Percentiles rank a stretch among this genome's conserved stretches.
phyloP scores from a whole-genome alignment of 148 eudicot genomes.

The Mesembryanthemum crystallinum region DNA sequence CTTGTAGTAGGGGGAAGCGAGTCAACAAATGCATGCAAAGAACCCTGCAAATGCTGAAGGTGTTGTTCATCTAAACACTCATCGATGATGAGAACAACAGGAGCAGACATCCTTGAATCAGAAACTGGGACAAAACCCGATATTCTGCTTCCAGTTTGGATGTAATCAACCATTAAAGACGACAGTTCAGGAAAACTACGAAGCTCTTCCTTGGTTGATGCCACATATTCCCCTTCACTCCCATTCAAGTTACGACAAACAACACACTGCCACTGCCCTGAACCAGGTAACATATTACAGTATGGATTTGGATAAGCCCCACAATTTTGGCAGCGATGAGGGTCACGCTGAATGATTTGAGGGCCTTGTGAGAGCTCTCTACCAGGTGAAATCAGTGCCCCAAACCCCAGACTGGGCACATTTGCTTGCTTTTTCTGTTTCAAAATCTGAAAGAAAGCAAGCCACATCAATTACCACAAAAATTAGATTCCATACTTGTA shows the following conservation, averaged over 20 bases:
- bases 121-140: conserved; percentile 85
- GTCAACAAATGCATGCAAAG: conserved; percentile 90
- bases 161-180: conserved; percentile 72
- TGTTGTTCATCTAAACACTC: conserved; percentile 85
- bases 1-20: conserved; percentile 81
- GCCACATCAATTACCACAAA: neutral
- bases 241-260: conserved; percentile 75
- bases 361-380: conserved; percentile 74
- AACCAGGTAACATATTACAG: conserved; percentile 72
- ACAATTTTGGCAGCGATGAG: conserved; percentile 66
- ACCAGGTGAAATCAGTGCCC: conserved; percentile 81
- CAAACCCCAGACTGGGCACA: conserved; percentile 79
- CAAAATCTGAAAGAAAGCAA: conserved; percentile 46
- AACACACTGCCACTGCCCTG: conserved; percentile 97
- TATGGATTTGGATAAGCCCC: conserved; percentile 89
- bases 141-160: conserved; percentile 60
- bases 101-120: conserved; percentile 88
- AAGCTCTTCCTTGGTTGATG: conserved; percentile 79
- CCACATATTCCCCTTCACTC: conserved; percentile 85
- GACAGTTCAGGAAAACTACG: conserved; percentile 69
- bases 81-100: conserved; percentile 77
- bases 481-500: neutral
- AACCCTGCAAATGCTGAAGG: conserved; percentile 89
- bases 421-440: conserved; percentile 82
- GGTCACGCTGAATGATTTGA: conserved; percentile 34